Evolutionary conservation across 805 yeast species (phyloP).

Genomic region (Nakazawaea holstii): DNA sequence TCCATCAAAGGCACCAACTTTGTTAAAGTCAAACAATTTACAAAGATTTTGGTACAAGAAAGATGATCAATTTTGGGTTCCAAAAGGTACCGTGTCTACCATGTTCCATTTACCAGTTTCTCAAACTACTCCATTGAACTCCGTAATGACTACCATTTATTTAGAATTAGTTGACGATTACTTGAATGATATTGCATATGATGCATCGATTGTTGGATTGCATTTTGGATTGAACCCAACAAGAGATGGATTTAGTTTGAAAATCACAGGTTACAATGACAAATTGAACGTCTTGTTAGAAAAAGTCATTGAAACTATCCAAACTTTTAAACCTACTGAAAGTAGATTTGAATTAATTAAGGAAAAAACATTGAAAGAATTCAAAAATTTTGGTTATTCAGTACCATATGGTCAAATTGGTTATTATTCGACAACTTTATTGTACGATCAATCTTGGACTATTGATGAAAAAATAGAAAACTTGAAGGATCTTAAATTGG

Average conservation of each 20-base stretch:
- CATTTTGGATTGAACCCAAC: slow-evolving; percentile 50
- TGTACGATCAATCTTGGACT: slow-evolving; percentile 71
- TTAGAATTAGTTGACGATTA: slow-evolving; percentile 72
- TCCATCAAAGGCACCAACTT: slow-evolving; percentile 52
- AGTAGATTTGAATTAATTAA: slow-evolving; percentile 64
- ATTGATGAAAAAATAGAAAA: slow-evolving; percentile 54
- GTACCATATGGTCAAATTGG: slow-evolving; percentile 80
- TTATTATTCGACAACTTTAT: slow-evolving; percentile 50
- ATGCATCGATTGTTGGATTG: slow-evolving; percentile 80
- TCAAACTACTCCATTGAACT: slow-evolving; percentile 50
- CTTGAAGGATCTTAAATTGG: slow-evolving; percentile 37
- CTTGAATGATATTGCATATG: slow-evolving; percentile 70
- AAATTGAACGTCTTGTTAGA: slow-evolving; percentile 62
- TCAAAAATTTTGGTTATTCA: slow-evolving; percentile 63
- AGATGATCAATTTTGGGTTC: slow-evolving; percentile 85
- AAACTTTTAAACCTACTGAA: slow-evolving; percentile 41
- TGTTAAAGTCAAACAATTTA: slow-evolving; percentile 47
- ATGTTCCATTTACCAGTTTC: slow-evolving; percentile 62
- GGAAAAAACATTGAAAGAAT: slow-evolving; percentile 56
- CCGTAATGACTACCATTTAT: slow-evolving; percentile 55
- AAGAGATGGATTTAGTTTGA: slow-evolving; percentile 66
- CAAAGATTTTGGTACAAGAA: slow-evolving; percentile 80
- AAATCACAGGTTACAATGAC: slow-evolving; percentile 77
- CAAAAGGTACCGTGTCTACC: slow-evolving; percentile 71
- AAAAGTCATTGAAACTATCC: slow-evolving; percentile 51